These are phyloP conservation scores for Corymbia maculata DNA, from an alignment of 345 rosid genomes.

Conservation along the genomic window DNA sequence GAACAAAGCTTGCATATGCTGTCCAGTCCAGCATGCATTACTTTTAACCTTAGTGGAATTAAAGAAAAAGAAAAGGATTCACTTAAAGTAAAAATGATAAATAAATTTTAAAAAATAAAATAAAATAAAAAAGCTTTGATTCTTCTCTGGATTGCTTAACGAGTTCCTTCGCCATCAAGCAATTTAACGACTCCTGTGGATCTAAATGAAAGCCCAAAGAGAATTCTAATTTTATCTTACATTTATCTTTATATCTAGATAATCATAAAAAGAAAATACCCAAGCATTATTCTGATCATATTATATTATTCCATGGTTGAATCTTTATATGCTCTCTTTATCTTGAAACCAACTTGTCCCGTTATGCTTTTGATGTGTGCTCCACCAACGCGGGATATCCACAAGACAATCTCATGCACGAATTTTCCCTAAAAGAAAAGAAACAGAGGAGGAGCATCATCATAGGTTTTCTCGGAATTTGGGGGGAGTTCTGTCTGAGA, in stretches of 20 bases:
- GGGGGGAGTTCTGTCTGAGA: neutral
- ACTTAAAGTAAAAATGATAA: neutral
- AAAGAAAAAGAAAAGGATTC: neutral
- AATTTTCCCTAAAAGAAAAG: neutral
- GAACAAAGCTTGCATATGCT: neutral
- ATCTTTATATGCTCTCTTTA: neutral
- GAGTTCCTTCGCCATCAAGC: neutral
- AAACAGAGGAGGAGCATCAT: neutral
- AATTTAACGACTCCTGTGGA: neutral
- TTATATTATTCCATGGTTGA: neutral
- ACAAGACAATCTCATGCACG: neutral
- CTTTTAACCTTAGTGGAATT: neutral
- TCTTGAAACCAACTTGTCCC: neutral
- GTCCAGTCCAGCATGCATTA: neutral
- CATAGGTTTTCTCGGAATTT: neutral
- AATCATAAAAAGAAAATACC: too few relatives aligned
- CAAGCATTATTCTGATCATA: neutral
- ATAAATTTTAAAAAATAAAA: neutral
- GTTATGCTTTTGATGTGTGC: neutral
- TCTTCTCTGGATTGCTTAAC: neutral
- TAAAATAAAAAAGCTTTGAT: neutral
- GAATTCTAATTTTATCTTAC: neutral
- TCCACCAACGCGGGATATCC: neutral
- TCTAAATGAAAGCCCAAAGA: neutral
- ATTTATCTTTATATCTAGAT: neutral